Evolutionary conservation across 352 stramenopile genomes (phyloP), one percentile per base, ranked within the genome.

Genomic region (Phytophthora pinifolia): DNA sequence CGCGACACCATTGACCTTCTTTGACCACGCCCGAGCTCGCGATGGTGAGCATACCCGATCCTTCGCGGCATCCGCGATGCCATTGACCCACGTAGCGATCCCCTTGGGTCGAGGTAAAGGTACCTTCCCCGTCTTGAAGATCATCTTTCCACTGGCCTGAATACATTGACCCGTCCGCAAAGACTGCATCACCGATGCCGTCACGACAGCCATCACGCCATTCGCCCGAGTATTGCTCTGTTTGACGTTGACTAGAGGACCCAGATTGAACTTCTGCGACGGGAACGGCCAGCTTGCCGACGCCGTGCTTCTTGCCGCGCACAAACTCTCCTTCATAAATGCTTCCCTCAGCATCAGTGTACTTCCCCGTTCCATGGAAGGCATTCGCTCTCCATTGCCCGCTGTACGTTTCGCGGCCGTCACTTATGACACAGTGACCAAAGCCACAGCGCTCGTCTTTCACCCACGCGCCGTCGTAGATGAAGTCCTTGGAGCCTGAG

Each of bases 251-350:
- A 34, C 10, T 43, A 14, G 42, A 35, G 34, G 31, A 56, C 27
- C 55, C 63, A 0, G 70, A 46, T 18, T 83, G 59, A 7, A 33
- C 8, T 17, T 43, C 60, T 46, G 13, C 27, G 30, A 59, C 12
- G 8, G 60, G 33, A 12, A 37, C 12, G 13, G 54, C 37, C 10
- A 69, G 6, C 49, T 84, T 81, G 39, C 84, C 84, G 33, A 86
- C 68, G 29, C 86, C 86, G 17, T 96, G 73, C 54, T 92, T 92
- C 52, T 87, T 76, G 30, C 86, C 86, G 12, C 48, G 47, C 0
- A 61, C 65, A 56, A 92, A 94, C 67, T 96, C 86, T 30, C 86
- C 86, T 30, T 93, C 81, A 53, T 93, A 96, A 30, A 92, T 73
- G 27, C 74, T 76, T 2, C 86, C 86, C 42, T 92, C 81, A 0